phyloP scores from a whole-genome alignment of 2,329 filamentous ascomycete species.

The Pezicula rhizophila region DNA sequence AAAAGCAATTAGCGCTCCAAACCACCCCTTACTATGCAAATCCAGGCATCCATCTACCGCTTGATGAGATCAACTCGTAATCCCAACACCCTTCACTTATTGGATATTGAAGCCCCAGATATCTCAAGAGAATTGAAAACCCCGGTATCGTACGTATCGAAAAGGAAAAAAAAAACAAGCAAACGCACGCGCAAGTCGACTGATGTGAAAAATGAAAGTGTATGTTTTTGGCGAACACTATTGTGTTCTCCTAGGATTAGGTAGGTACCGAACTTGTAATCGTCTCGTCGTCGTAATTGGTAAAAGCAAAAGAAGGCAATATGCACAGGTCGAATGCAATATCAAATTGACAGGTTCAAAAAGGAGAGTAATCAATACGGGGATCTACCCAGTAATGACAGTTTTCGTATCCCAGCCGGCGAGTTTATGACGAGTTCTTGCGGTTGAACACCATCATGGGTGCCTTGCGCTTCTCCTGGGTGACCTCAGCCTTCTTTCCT shows the following conservation, averaged over 20 bases:
- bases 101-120: not conserved
- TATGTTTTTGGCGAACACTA: not conserved
- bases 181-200: too few relatives aligned
- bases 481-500: slow-evolving; percentile 48
- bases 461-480: slow-evolving; percentile 67
- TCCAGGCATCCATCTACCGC: too few relatives aligned
- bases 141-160: not conserved
- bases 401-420: slow-evolving; percentile 8
- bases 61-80: too few relatives aligned
- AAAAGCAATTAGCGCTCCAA: too few relatives aligned
- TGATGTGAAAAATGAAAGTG: not conserved
- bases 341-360: slow-evolving; percentile 29
- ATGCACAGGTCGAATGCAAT: slow-evolving; percentile 32
- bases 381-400: slow-evolving; percentile 28
- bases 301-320: slow-evolving; percentile 26
- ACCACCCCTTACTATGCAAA: too few relatives aligned
- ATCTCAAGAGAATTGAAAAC: slow-evolving; percentile 1
- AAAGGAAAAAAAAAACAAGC: not conserved
- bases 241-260: not conserved
- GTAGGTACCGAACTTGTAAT: slow-evolving; percentile 2
- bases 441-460: slow-evolving; percentile 88
- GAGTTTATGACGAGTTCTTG: slow-evolving; percentile 55
- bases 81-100: too few relatives aligned
- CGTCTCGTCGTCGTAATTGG: slow-evolving; percentile 25
- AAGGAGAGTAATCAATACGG: slow-evolving; percentile 23